phyloP scores from a whole-genome alignment of 2,329 filamentous ascomycete species.

The Fusarium buharicum region DNA sequence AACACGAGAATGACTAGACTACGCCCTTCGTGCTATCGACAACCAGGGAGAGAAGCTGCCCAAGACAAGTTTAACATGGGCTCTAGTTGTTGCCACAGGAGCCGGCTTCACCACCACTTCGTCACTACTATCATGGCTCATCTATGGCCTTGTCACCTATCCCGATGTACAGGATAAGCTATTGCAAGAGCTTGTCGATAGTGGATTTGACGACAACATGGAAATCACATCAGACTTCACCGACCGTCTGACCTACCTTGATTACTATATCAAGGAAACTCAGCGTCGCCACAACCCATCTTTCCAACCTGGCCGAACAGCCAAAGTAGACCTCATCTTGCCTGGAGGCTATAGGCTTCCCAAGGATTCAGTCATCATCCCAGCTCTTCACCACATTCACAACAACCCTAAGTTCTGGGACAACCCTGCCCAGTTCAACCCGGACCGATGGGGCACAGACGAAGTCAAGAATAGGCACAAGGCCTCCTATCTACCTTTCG shows the following conservation, averaged over 20 bases:
- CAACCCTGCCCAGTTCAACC: conserved; percentile 66
- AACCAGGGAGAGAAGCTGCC: conserved; percentile 65
- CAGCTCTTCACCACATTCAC: conserved; percentile 61
- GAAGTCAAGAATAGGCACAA: conserved; percentile 62
- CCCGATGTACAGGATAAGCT: conserved; percentile 65
- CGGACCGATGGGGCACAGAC: conserved; percentile 68
- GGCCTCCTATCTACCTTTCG: conserved; percentile 68
- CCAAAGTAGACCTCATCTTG: conserved; percentile 64
- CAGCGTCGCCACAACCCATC: conserved; percentile 69
- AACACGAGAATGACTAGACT: conserved; percentile 53
- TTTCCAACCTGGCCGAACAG: conserved; percentile 69
- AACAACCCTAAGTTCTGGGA: conserved; percentile 67
- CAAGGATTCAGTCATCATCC: conserved; percentile 62
- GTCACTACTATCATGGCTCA: conserved; percentile 66
- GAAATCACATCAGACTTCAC: conserved; percentile 59
- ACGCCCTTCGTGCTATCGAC: conserved; percentile 63
- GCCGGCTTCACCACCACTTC: conserved; percentile 71
- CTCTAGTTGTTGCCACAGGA: conserved; percentile 62
- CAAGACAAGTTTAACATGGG: conserved; percentile 40
- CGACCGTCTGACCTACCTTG: conserved; percentile 60
- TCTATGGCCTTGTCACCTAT: conserved; percentile 65
- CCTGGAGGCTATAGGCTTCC: conserved; percentile 68
- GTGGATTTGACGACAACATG: conserved; percentile 56
- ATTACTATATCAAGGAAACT: conserved; percentile 69
- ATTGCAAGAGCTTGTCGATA: conserved; percentile 66